Evolutionary conservation across 192 early-diverging fungal species (phyloP).

Genomic region (Allomyces javanicus): DNA sequence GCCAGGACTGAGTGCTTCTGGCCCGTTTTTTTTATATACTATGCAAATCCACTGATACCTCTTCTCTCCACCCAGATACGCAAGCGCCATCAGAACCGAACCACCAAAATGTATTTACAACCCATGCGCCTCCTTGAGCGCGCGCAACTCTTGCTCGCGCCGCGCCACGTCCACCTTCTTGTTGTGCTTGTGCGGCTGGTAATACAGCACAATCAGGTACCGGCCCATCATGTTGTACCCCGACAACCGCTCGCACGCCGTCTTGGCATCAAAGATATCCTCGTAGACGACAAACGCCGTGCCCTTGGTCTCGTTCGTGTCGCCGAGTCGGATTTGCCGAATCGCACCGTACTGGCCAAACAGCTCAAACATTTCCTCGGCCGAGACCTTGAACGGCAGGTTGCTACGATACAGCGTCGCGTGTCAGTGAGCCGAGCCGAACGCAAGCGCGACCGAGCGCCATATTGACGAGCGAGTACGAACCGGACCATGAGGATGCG

Average conservation of each 20-base stretch:
- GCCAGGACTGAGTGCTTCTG: neutral
- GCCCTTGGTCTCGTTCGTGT: conserved; percentile 65
- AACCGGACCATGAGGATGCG: conserved; percentile 74
- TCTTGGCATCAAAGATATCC: conserved; percentile 94
- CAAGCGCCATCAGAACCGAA: too few relatives aligned
- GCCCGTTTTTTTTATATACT: neutral
- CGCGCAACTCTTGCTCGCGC: conserved; percentile 50
- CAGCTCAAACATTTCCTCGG: conserved; percentile 93
- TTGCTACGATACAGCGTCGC: conserved; percentile 26
- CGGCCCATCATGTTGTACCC: conserved; percentile 93
- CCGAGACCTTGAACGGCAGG: conserved; percentile 87
- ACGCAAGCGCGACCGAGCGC: neutral
- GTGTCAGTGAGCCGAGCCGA: neutral
- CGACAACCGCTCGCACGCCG: conserved; percentile 82
- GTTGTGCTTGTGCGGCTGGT: conserved; percentile 56
- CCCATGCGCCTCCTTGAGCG: conserved; percentile 21
- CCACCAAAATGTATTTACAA: neutral
- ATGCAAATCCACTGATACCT: neutral
- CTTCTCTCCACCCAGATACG: too few relatives aligned
- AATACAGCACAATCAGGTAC: conserved; percentile 88
- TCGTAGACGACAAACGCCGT: conserved; percentile 96
- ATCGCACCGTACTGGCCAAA: conserved; percentile 94
- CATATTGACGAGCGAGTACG: neutral
- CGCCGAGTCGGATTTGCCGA: conserved; percentile 80
- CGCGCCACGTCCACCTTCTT: conserved; percentile 62